Conservation (phyloP, 2,329 filamentous ascomycete genomes). For the Aspergillus cejpii region DNA sequence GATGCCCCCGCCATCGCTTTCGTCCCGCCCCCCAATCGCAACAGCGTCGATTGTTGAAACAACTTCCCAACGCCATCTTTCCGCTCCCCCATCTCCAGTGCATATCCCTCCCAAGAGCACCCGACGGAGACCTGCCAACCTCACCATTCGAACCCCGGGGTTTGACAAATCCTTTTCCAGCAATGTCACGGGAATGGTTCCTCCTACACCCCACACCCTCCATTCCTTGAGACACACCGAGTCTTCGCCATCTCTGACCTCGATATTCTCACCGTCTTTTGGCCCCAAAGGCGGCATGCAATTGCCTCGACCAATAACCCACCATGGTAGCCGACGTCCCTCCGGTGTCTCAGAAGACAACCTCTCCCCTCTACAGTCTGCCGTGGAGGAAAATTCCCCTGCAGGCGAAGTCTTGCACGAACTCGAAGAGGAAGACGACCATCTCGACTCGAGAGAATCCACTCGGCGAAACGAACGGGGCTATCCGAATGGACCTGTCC, state of each 20-base stretch:
- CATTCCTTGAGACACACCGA: conserved; percentile 55
- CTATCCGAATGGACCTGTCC: conserved; percentile 58
- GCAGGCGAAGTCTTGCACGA: conserved; percentile 38
- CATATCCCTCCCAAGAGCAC: conserved; percentile 49
- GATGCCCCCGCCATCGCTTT: conserved; percentile 45
- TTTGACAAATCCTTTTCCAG: conserved; percentile 47
- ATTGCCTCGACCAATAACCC: conserved; percentile 38
- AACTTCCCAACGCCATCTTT: conserved; percentile 34
- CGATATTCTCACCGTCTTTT: conserved; percentile 47
- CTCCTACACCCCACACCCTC: conserved; percentile 51
- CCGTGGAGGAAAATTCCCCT: conserved; percentile 23
- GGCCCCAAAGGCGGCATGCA: conserved; percentile 48
- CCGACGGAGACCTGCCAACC: conserved; percentile 52
- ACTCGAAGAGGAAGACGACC: conserved; percentile 47
- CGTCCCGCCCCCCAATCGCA: conserved; percentile 42
- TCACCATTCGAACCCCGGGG: conserved; percentile 53
- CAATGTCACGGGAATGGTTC: conserved; percentile 46
- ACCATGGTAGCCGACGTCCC: conserved; percentile 25
- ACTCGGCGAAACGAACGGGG: conserved; percentile 56
- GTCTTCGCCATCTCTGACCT: conserved; percentile 54
- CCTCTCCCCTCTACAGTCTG: conserved; percentile 22
- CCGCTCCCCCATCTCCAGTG: conserved; percentile 53
- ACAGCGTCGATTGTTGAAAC: conserved; percentile 46
- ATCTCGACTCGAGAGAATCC: conserved; percentile 48
- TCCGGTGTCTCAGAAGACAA: conserved; percentile 28